Percentiles rank a stretch among this genome's conserved stretches.
Evolutionary conservation across 345 rosid species (phyloP).

Genomic region (Luvunga scandens): DNA sequence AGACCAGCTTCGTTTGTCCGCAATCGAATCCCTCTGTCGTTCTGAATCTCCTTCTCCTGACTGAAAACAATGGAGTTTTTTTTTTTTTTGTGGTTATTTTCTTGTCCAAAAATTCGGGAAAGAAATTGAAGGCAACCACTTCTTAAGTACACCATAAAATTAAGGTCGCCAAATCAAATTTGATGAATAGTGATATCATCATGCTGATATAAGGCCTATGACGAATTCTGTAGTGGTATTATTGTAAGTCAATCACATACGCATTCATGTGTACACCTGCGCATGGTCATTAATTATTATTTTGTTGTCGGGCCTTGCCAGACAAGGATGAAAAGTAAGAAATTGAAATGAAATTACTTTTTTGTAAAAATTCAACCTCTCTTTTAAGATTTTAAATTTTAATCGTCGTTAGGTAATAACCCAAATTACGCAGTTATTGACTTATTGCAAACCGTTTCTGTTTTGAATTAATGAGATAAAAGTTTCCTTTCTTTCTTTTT

Average conservation of each 20-base stretch:
- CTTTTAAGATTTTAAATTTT: background rate
- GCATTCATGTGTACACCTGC: background rate
- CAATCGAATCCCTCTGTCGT: background rate
- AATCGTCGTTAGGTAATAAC: background rate
- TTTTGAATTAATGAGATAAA: too few species aligned
- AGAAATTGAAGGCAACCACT: background rate
- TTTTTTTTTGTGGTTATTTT: too few species aligned
- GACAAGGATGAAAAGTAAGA: background rate
- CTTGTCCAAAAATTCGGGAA: background rate
- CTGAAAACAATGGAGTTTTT: background rate
- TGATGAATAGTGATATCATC: background rate
- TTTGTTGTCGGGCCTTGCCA: background rate
- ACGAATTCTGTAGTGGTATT: background rate
- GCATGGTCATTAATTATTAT: background rate
- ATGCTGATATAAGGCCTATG: background rate
- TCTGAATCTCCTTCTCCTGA: background rate
- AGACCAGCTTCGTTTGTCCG: background rate
- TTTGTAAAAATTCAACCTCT: background rate
- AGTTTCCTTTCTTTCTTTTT: too few species aligned
- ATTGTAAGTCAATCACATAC: background rate
- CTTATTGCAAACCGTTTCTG: too few species aligned
- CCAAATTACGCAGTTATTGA: too few species aligned
- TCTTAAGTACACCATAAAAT: too few species aligned
- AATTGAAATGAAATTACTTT: background rate
- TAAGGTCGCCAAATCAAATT: too few species aligned